A percentile compares a stretch with the other conserved stretches of the same genome.
These are phyloP conservation scores for Kappamyces sp. DNA, from an alignment of 192 early-diverging fungal species.

Conservation along the genomic window DNA sequence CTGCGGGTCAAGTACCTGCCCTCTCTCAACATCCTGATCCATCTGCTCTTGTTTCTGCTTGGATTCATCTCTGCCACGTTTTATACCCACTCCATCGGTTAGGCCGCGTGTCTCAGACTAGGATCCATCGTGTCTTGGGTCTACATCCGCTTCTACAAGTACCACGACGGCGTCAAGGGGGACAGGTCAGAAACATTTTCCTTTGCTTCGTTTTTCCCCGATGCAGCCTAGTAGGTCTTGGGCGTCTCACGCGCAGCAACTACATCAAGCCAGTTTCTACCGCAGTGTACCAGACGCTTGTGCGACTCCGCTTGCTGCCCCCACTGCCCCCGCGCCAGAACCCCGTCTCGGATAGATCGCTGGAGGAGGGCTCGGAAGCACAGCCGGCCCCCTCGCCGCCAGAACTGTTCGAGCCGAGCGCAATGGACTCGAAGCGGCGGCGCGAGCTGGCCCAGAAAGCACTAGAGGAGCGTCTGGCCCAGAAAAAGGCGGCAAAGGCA, in stretches of 20 bases:
- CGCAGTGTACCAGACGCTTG: slow-evolving; percentile 50
- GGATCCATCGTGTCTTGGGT: slow-evolving; percentile 64
- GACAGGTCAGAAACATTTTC: slow-evolving; percentile 89
- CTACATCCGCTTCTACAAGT: slow-evolving; percentile 79
- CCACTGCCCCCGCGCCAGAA: slow-evolving; percentile 25
- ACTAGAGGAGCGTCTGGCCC: too few relatives aligned
- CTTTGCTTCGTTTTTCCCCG: slow-evolving; percentile 86
- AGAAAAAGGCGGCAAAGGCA: too few relatives aligned
- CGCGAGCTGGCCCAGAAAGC: too few relatives aligned
- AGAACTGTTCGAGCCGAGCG: not conserved
- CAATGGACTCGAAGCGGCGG: too few relatives aligned
- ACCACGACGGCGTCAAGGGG: slow-evolving; percentile 70
- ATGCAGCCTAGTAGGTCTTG: slow-evolving; percentile 55
- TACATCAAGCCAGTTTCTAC: slow-evolving; percentile 61
- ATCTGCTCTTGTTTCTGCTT: slow-evolving; percentile 36
- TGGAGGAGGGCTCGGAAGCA: slow-evolving; percentile 3
- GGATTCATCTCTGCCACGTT: slow-evolving; percentile 52
- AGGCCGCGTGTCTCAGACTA: too few relatives aligned
- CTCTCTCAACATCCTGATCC: slow-evolving; percentile 33
- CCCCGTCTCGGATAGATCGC: not conserved
- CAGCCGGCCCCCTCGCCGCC: not conserved
- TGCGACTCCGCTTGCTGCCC: slow-evolving; percentile 47
- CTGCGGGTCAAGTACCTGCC: slow-evolving; percentile 66
- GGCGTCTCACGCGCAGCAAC: slow-evolving; percentile 36
- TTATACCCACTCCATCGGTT: slow-evolving; percentile 66